Evolutionary conservation across 78 protist species (phyloP).

Genomic region (Creolimax fragrantissima): DNA sequence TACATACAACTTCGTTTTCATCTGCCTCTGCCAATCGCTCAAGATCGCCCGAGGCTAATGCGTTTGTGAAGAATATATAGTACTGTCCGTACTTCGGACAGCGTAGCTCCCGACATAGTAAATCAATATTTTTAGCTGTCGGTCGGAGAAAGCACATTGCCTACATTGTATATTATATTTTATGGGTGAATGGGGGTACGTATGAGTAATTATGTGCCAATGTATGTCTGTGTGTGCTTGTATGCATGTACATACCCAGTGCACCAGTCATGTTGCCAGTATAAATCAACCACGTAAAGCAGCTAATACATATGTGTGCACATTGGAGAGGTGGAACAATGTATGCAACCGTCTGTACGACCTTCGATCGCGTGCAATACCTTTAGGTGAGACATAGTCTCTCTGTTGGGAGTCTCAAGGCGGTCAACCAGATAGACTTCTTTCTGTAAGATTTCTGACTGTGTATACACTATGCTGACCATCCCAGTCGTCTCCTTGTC

Average conservation of each 20-base stretch:
- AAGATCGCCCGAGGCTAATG: constrained; percentile 16
- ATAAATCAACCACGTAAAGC: too few relatives aligned
- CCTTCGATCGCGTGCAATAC: too few relatives aligned
- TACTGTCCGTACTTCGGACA: constrained; percentile 69
- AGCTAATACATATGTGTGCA: too few relatives aligned
- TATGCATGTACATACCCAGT: too few relatives aligned
- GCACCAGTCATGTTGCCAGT: too few relatives aligned
- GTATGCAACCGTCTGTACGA: too few relatives aligned
- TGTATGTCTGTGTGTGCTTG: too few relatives aligned
- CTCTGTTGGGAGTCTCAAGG: constrained; percentile 48
- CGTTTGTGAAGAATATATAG: constrained; percentile 83
- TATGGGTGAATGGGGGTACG: neutral
- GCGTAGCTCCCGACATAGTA: constrained; percentile 53
- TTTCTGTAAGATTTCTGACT: constrained; percentile 71
- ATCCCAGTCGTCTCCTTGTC: constrained; percentile 78
- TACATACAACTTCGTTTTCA: constrained; percentile 59
- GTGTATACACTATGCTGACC: constrained; percentile 72
- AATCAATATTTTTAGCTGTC: constrained; percentile 52
- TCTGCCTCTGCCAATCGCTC: constrained; percentile 80
- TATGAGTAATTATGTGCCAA: neutral
- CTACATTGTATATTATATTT: neutral
- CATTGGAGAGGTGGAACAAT: too few relatives aligned
- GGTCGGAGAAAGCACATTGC: constrained; percentile 69
- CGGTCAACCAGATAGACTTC: constrained; percentile 84
- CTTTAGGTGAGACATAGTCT: constrained; percentile 67